Conservation (phyloP, 2,329 filamentous ascomycete species). For the Chaetothyriales sp. region DNA sequence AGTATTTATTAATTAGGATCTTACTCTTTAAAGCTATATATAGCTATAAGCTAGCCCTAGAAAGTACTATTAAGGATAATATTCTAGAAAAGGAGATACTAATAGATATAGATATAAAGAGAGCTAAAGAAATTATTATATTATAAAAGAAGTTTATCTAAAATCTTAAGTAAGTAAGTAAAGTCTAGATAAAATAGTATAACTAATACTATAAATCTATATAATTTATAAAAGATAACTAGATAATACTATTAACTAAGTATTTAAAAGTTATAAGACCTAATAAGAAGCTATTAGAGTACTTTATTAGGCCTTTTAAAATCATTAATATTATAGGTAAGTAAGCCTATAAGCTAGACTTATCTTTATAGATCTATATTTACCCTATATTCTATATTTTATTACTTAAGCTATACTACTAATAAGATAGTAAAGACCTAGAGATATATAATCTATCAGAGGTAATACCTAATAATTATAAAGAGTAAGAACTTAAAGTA, state of each 20-base stretch:
- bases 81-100: no score
- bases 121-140: no score
- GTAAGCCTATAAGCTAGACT: not conserved
- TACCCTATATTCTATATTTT: not conserved
- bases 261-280: not conserved
- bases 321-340: not conserved
- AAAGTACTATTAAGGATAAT: no score
- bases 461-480: not conserved
- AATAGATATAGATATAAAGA: no score
- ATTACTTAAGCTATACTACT: not conserved
- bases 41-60: not conserved
- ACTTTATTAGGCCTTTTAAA: not conserved
- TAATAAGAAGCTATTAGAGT: not conserved
- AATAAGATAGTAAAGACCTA: not conserved
- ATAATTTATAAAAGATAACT: not conserved
- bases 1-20: not conserved
- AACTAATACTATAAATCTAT: not conserved
- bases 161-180: no score
- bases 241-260: not conserved
- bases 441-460: no score
- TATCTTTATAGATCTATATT: not conserved
- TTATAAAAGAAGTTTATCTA: no score
- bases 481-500: not conserved
- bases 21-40: not conserved
- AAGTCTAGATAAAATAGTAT: not conserved